Base-by-base conservation (phyloP, 225 moss, liverwort and hornwort species). In the Takakia lepidozioides region DNA sequence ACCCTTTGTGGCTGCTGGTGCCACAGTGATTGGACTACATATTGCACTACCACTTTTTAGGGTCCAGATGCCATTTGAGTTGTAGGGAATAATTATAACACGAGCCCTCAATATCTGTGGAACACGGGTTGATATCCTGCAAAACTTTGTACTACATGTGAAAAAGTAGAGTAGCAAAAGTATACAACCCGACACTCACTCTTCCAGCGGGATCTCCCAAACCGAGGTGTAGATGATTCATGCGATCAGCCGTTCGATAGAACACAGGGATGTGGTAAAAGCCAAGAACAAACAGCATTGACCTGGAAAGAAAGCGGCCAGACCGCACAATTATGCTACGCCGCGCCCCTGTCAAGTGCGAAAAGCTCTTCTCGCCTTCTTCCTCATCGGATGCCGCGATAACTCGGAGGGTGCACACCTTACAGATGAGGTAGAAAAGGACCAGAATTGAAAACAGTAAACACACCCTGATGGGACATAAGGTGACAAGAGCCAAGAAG, bases 361-460 rank as follows among this genome's bases (percentile, higher is more conserved):
- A 75, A 67, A 85, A 91, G 52, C 87, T 83, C 55, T 98, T 91
- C 54, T 91, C 87, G 32, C 98, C 98, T 73, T 91, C 98, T 51
- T 98, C 91, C n/a, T n/a, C n/a, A 47, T 75, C 70, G 57, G 87
- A 61, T 62, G 98, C 60, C 43, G 72, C 65, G 78, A 75, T 50
- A 37, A 87, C 74, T 23, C 74, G 70, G 5, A 87, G 65, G n/a
- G 98, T 98, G 60, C 91, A 98, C 29, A 85, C 51, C 69, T 85
- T 91, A 78, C 98, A 98, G 41, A 98, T 83, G 26, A 54, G 46
- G 47, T 75, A 91, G 58, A 87, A 85, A 22, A 70, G 38, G 45
- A 88, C 51, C 58, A 98, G 62, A 42, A 66, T 39, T 13, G 63
- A 40, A 9, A 81, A 52, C 17, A 81, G 48, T 29, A 79, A 50